Evolutionary conservation across 306 rosid genomes (phyloP).

Genomic region (Gynostemma pentaphyllum): DNA sequence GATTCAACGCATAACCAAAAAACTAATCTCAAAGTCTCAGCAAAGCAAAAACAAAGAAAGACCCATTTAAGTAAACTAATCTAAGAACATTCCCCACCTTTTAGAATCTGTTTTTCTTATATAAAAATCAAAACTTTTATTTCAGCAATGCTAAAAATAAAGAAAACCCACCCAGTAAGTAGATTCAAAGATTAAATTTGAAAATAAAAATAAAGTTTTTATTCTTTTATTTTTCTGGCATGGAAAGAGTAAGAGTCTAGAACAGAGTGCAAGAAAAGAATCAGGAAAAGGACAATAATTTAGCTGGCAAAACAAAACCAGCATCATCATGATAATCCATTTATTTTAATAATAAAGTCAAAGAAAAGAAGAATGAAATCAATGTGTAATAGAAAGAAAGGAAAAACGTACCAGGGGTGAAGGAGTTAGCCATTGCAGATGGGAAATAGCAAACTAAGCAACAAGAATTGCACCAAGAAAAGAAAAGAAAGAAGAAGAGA

Average conservation of each 20-base stretch:
- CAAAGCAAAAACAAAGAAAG: too few relatives aligned
- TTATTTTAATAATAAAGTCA: not conserved
- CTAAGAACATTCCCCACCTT: too few relatives aligned
- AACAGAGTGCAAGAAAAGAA: not conserved
- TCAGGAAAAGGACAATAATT: not conserved
- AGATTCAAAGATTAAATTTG: not conserved
- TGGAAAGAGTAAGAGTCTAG: not conserved
- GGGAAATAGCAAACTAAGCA: not conserved
- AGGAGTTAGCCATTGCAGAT: not conserved
- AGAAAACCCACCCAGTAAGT: slow-evolving; percentile 1
- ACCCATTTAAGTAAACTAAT: too few relatives aligned
- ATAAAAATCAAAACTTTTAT: not conserved
- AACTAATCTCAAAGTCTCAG: not conserved
- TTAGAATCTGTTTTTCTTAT: too few relatives aligned
- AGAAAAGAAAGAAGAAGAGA: not conserved
- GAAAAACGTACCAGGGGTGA: not conserved
- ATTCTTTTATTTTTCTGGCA: too few relatives aligned
- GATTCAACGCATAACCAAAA: too few relatives aligned
- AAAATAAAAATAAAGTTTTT: not conserved
- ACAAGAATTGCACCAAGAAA: slow-evolving; percentile 9
- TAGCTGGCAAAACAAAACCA: not conserved
- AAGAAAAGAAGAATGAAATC: not conserved
- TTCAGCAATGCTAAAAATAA: not conserved
- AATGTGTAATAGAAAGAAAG: not conserved
- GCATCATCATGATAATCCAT: not conserved